Base-by-base conservation (phyloP, 2,329 filamentous ascomycete genomes). In the Neofusicoccum umdonicola region DNA sequence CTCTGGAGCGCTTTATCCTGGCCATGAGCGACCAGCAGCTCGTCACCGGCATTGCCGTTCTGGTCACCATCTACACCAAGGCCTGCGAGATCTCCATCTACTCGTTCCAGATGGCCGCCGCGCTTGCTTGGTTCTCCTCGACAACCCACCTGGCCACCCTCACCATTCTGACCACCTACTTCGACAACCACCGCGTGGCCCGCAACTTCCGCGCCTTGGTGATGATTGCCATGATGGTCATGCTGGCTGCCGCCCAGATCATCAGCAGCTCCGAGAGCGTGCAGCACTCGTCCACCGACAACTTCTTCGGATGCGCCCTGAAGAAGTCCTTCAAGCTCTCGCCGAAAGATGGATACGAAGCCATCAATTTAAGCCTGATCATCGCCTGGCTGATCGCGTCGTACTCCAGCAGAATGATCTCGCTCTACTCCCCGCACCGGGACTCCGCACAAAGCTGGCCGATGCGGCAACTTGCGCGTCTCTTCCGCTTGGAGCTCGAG, bases 11-110 rank as follows among this genome's bases (percentile, higher is more conserved):
- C 44, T 73, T 73, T 0, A 70, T 73, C 9, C 64, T 75, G 12
- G 68, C 72, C 27, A 66, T 76, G 19, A 70, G 71, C 56, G 71
- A 74, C 41, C 62, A 68, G 11, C 69, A 72, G 39, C 65, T 72
- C 3, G 68, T 71, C 5, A 74, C 71, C 11, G 71, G 71, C 3
- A 64, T 73, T 9, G 70, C 68, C 0, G 69, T 73, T 15, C 65
- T 73, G 3, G 57, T 69, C 11, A 65, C 66, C 34, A 70, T 60
- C 69, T 69, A 17, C 71, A 72, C 52, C 42, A 73, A 4, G 31
- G 56, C n/a, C 37, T 73, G 71, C 35, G 68, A 67, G 0, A 70
- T 74, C 3, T 66, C 68, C 2, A 69, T 70, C 7, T 73, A 73
- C 57, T 68, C 71, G 4, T 69, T 69, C 44, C 47, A 65, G 31